These are phyloP conservation scores for Aspergillus fijiensis DNA, from an alignment of 2,329 filamentous ascomycete species.

Conservation along the genomic window DNA sequence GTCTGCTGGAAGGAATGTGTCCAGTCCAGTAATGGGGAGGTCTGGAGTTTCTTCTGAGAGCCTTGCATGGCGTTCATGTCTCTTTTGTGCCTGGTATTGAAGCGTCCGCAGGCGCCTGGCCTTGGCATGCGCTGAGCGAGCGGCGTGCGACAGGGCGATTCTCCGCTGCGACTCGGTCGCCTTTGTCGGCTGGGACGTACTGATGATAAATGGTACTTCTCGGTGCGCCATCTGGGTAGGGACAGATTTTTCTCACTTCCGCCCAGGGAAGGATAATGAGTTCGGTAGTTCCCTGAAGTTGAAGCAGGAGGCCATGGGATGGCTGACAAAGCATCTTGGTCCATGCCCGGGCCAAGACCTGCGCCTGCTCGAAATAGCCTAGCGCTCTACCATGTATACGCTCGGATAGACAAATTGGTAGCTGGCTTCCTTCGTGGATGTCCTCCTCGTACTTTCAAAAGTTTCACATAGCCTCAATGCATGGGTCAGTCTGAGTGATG, in stretches of 20 bases:
- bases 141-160: constrained; percentile 20
- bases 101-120: constrained; percentile 17
- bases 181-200: not conserved
- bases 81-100: constrained; percentile 22
- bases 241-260: too few relatives aligned
- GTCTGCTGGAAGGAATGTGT: not conserved
- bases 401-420: too few relatives aligned
- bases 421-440: too few relatives aligned
- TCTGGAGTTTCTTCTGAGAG: not conserved
- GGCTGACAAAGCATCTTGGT: not conserved
- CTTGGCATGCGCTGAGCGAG: constrained; percentile 20
- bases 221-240: not conserved
- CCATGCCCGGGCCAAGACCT: constrained; percentile 3
- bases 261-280: too few relatives aligned
- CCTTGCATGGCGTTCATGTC: not conserved
- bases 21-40: not conserved
- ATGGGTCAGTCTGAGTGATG: not conserved
- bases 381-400: not conserved
- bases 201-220: constrained; percentile 6
- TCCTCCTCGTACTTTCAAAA: too few relatives aligned
- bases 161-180: constrained; percentile 5
- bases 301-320: not conserved
- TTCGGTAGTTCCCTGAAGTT: too few relatives aligned
- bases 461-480: too few relatives aligned
- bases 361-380: constrained; percentile 4